These are phyloP conservation scores for Nymphaea colorata DNA, from an alignment of 164 flowering plant genomes.

Conservation along the genomic window DNA sequence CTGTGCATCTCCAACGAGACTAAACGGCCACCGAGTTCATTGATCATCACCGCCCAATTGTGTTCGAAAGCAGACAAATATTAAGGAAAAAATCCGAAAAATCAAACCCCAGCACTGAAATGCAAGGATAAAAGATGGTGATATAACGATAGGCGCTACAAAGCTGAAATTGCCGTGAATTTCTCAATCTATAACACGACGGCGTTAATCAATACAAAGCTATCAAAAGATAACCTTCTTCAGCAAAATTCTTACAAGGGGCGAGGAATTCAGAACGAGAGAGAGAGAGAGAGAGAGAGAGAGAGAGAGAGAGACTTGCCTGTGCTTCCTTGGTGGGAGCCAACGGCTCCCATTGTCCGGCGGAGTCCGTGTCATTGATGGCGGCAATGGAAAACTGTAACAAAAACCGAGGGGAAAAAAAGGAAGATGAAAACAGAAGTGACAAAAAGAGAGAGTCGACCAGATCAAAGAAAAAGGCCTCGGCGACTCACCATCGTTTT, in stretches of 20 bases:
- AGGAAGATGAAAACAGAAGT: background rate
- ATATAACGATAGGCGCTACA: background rate
- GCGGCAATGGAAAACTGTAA: slow-evolving; percentile 90
- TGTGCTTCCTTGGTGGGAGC: slow-evolving; percentile 99
- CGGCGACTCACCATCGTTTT: too few relatives aligned
- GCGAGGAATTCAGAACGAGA: background rate
- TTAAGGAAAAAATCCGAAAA: background rate
- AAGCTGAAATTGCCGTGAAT: background rate
- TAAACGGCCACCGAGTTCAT: too few relatives aligned
- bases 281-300: slow-evolving; percentile 1
- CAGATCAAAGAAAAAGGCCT: too few relatives aligned
- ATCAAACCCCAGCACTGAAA: background rate
- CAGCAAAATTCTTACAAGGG: background rate
- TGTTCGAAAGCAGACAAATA: background rate
- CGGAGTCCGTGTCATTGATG: slow-evolving; percentile 76
- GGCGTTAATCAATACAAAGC: too few relatives aligned
- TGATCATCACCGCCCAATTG: background rate
- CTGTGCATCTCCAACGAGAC: too few relatives aligned
- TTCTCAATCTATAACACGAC: too few relatives aligned
- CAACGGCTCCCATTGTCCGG: slow-evolving; percentile 68
- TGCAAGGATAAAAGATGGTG: background rate
- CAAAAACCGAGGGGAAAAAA: background rate
- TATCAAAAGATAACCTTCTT: background rate
- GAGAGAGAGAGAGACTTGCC: slow-evolving; percentile 22
- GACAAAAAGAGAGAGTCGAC: background rate